Evolutionary conservation across 1,139 yeast species (phyloP), one percentile per base, ranked within the genome.

Genomic region (Saccharomyces hybrid): DNA sequence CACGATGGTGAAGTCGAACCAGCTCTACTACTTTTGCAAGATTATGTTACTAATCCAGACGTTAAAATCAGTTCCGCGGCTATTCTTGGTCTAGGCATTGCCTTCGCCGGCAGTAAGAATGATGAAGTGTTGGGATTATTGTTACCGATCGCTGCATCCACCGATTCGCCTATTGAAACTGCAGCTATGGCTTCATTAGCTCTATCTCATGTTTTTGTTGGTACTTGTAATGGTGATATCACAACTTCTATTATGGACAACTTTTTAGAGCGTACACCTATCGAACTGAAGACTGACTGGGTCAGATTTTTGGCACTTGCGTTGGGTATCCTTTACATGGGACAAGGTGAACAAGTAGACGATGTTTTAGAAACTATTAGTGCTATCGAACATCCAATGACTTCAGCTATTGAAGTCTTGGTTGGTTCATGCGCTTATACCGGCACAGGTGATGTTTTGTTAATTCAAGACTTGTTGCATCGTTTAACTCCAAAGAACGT

Each of bases 401-500:
- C 95, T 46, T 85, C 88, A 62, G 88, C 95, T 48, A 82, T 91
- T 66, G 95, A 88, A 71, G 95, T 91, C 5, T 78, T 95, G 68
- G 93, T 95, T 32, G 90, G 88, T 60, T 87, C 91, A 54, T 88
- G 97, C 75, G 96, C 98, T 6, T 91, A 87, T 73, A 96, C 97
- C 16, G 99, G 99, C 59, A 89, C 98, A 48, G 99, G 99, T 64
- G 95, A 95, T 69, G 99, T 95, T 46, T 80, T 95, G 61, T 95
- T 91, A 73, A 88, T 95, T 59, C 99, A 95, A 75, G 83, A 89
- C 41, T 78, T 95, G 66, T 80, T 93, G 64, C 96, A 89, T 66
- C 88, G 90, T 79, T 83, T 96, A 66, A 85, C 96, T 3, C 82
- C 85, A 48, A 79, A 77, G 56, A 78, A 76, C 42, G 73, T 73